A percentile compares a stretch with the other conserved stretches of the same genome.
Evolutionary conservation across 2,329 filamentous ascomycete species (phyloP).

Genomic region (Ascochyta fabae): DNA sequence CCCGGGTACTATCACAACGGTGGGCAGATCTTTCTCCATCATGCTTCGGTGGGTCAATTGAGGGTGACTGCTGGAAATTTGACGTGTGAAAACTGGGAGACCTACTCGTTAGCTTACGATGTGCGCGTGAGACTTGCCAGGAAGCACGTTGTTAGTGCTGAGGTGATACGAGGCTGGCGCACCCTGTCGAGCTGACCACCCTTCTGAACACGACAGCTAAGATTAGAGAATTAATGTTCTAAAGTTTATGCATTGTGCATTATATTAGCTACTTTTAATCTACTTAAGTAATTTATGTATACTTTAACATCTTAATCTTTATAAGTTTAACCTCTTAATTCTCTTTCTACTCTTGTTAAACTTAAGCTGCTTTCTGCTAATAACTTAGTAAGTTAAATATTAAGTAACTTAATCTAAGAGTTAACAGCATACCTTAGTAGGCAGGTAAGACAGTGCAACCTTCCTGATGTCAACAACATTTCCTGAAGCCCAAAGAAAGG

Average conservation of each 20-base stretch:
- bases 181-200: not conserved
- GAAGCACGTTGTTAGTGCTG: not conserved
- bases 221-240: not conserved
- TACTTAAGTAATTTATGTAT: not conserved
- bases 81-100: too few relatives aligned
- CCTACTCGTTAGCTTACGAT: not conserved
- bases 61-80: not conserved
- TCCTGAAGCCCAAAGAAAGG: too few relatives aligned
- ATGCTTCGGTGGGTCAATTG: not conserved
- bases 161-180: not conserved
- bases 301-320: not conserved
- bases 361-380: conserved; percentile 61
- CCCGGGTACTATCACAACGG: not conserved
- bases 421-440: too few relatives aligned
- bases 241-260: not conserved
- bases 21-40: not conserved
- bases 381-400: too few relatives aligned
- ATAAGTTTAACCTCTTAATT: conserved; percentile 8
- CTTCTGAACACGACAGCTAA: not conserved
- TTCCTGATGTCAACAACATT: too few relatives aligned
- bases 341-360: conserved; percentile 32
- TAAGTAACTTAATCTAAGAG: too few relatives aligned
- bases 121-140: not conserved
- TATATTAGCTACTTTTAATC: not conserved
- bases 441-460: too few relatives aligned